Evolutionary conservation across 108 stramenopile species (phyloP).

Genomic region (Seminavis robusta): DNA sequence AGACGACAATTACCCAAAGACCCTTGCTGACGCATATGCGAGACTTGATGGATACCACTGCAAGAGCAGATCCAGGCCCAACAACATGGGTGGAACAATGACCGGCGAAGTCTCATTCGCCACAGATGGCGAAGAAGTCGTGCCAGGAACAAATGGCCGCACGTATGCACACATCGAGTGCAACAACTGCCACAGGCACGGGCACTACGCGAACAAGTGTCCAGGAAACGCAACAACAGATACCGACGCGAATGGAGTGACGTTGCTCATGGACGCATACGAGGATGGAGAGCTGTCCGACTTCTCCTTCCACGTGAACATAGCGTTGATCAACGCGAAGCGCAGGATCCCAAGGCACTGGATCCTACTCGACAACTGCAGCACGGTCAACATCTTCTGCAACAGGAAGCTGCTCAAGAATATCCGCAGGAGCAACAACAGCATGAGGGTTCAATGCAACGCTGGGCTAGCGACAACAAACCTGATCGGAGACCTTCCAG

Average conservation of each 20-base stretch:
- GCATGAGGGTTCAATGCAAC: constrained; percentile 18
- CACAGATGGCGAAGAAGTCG: too few relatives aligned
- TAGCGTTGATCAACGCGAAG: too few relatives aligned
- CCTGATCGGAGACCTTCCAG: constrained; percentile 13
- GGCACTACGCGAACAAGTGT: not conserved
- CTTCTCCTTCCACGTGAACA: too few relatives aligned
- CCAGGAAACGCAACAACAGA: not conserved
- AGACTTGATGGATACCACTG: too few relatives aligned
- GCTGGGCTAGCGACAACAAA: constrained; percentile 7
- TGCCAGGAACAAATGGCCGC: too few relatives aligned
- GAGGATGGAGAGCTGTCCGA: too few relatives aligned
- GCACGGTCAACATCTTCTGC: constrained; percentile 24
- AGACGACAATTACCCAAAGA: constrained; percentile 26
- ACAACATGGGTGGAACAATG: too few relatives aligned
- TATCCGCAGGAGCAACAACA: constrained; percentile 1
- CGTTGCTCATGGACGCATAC: too few relatives aligned
- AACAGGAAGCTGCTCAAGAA: constrained; percentile 13
- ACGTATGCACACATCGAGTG: not conserved
- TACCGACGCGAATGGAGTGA: not conserved
- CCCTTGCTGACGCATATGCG: constrained; percentile 10
- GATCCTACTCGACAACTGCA: constrained; percentile 33
- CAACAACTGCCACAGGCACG: not conserved
- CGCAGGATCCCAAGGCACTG: too few relatives aligned
- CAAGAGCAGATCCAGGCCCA: too few relatives aligned
- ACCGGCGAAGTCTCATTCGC: too few relatives aligned